Conservation (phyloP, 768 basidiomycete genomes). For the Tylopilus vinaceipallidus region DNA sequence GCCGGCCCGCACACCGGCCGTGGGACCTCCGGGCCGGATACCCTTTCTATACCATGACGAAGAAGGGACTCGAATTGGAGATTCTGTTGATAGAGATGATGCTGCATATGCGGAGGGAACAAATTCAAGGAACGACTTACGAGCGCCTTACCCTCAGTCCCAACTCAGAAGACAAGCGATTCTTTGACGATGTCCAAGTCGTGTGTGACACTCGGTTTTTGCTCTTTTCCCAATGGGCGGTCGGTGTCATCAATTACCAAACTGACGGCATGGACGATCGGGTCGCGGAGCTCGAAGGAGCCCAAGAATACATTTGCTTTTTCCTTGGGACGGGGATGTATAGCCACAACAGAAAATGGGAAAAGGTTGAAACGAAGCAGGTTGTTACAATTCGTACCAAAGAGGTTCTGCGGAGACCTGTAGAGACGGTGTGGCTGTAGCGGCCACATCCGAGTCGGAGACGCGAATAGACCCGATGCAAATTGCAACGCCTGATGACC, state of each 20-base stretch:
- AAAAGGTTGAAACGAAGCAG: slow-evolving; percentile 17
- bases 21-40: slow-evolving; percentile 13
- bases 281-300: slow-evolving; percentile 10
- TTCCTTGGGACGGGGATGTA: slow-evolving; percentile 23
- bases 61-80: slow-evolving; percentile 19
- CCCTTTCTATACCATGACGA: slow-evolving; percentile 24
- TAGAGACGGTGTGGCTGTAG: slow-evolving; percentile 21
- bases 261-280: slow-evolving; percentile 17
- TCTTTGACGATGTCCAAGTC: slow-evolving; percentile 16
- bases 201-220: slow-evolving; percentile 18
- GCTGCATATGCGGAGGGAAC: slow-evolving; percentile 15
- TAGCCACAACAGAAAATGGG: slow-evolving; percentile 20
- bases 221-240: slow-evolving; percentile 23
- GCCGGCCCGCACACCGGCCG: slow-evolving; percentile 3
- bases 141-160: slow-evolving; percentile 19
- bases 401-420: slow-evolving; percentile 9
- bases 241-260: slow-evolving; percentile 25
- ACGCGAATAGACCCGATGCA: background rate
- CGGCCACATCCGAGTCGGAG: background rate
- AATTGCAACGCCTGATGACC: background rate
- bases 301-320: slow-evolving; percentile 20
- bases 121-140: slow-evolving; percentile 1
- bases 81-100: slow-evolving; percentile 25
- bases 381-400: slow-evolving; percentile 19
- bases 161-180: slow-evolving; percentile 9